These are phyloP conservation scores for Pelargonium fulgidum DNA, from an alignment of 441 rosid species.

Conservation along the genomic window DNA sequence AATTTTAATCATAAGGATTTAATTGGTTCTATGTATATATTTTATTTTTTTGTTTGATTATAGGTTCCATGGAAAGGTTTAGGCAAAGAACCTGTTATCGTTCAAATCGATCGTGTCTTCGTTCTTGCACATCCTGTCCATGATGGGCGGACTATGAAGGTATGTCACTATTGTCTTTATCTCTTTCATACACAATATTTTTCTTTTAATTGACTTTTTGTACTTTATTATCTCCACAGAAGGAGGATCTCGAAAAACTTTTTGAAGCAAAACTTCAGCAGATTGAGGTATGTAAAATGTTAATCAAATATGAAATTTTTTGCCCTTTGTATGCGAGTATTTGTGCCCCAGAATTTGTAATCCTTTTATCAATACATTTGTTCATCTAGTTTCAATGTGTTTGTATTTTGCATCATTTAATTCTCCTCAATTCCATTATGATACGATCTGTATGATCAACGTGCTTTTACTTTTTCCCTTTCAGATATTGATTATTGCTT, in stretches of 20 bases:
- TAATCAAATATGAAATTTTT: neutral
- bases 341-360: slow-evolving; percentile 11
- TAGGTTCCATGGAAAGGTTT: slow-evolving; percentile 99
- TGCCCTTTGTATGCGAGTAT: neutral
- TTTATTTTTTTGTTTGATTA: slow-evolving; percentile 16
- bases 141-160: slow-evolving; percentile 58
- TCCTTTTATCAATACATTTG: neutral
- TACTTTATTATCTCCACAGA: slow-evolving; percentile 32
- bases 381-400: neutral
- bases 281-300: slow-evolving; percentile 60
- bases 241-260: slow-evolving; percentile 73
- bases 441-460: neutral
- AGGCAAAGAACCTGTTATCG: slow-evolving; percentile 95
- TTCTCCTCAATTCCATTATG: neutral
- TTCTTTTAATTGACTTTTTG: slow-evolving; percentile 1
- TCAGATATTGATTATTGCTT: neutral
- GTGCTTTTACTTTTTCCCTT: neutral
- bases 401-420: neutral
- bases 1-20: neutral
- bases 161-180: slow-evolving; percentile 19
- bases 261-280: slow-evolving; percentile 86
- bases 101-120: slow-evolving; percentile 86
- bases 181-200: slow-evolving; percentile 10
- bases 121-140: slow-evolving; percentile 80
- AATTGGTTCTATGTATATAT: neutral